Evolutionary conservation across 108 stramenopile species (phyloP).

Genomic region (Stephanodiscus minutulus): DNA sequence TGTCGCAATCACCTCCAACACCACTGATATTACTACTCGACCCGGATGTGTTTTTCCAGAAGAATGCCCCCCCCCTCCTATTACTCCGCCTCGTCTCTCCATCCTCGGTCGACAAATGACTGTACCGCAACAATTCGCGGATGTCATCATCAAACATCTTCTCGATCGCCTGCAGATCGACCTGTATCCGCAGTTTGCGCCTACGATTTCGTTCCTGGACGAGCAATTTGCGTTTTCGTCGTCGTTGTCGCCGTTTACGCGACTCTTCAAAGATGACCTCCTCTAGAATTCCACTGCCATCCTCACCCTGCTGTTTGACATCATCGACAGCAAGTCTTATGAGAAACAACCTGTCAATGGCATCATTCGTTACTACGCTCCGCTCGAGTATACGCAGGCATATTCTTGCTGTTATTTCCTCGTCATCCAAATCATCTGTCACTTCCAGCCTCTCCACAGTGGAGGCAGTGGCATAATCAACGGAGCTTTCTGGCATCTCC

Average conservation of each 20-base stretch:
- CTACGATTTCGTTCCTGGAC: constrained; percentile 22
- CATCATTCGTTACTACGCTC: constrained; percentile 84
- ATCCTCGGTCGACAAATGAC: constrained; percentile 19
- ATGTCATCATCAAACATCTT: constrained; percentile 56
- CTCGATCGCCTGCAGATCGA: constrained; percentile 46
- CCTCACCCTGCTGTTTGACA: constrained; percentile 6
- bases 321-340: constrained; percentile 18
- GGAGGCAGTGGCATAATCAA: not conserved
- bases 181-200: constrained; percentile 27
- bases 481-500: constrained; percentile 2
- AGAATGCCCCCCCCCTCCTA: constrained; percentile 35
- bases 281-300: not conserved
- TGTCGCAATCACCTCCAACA: not conserved
- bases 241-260: constrained; percentile 1
- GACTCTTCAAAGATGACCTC: not conserved
- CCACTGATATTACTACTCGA: not conserved
- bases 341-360: constrained; percentile 73
- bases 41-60: constrained; percentile 24
- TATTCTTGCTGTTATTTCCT: constrained; percentile 77
- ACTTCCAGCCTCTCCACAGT: constrained; percentile 9
- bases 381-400: constrained; percentile 90
- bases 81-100: constrained; percentile 23
- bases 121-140: constrained; percentile 42
- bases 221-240: constrained; percentile 3
- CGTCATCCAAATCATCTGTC: constrained; percentile 61